Base-by-base conservation (phyloP, 805 yeast species). In the Cyberlindnera sargentensis region DNA sequence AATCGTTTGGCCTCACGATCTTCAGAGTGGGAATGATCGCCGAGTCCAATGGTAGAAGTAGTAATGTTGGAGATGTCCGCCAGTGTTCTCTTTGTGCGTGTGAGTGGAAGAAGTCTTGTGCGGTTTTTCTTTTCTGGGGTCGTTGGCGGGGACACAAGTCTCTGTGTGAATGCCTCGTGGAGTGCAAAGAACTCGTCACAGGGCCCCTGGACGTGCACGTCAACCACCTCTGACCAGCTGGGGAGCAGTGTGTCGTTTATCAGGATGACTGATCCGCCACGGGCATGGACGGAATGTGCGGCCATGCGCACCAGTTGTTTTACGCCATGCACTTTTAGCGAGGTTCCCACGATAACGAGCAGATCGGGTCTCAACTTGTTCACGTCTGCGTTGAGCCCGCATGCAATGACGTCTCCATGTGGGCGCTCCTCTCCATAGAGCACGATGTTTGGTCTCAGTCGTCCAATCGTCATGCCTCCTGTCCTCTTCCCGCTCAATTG, bases 341-440 rank as follows among this genome's bases (percentile, higher is more conserved):
- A 87, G 0, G 99, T 93, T 0, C 99, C 99, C 75, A 87, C 81
- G 8, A 91, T 84, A n/a, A 91, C 64, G 39, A 93, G 70, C 47
- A 86, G 60, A 57, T 89, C 95, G 0, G 97, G 95, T 46, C 68
- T 72, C 36, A 75, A 67, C 47, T 67, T 71, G 8, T 8, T 23
- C 45, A 87, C 57, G 64, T 91, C 98, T 23, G 73, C 68, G 40
- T 68, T 72, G 34, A 86, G 64, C 6, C 89, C 88, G 38, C 71
- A 72, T 3, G 95, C 84, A 35, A 91, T 78, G n/a, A 71, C 65
- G 47, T 87, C 96, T 5, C 89, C 80, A 48, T 79, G 78, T 1
- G 96, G 96, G 62, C 91, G 98, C 55, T 89, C 82, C 58, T 91
- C 98, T 2, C 97, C 97, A 61, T 91, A 91, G 24, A 91, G 70